Conservation (phyloP, 2,329 filamentous ascomycete genomes). For the Neofusicoccum sp. region DNA sequence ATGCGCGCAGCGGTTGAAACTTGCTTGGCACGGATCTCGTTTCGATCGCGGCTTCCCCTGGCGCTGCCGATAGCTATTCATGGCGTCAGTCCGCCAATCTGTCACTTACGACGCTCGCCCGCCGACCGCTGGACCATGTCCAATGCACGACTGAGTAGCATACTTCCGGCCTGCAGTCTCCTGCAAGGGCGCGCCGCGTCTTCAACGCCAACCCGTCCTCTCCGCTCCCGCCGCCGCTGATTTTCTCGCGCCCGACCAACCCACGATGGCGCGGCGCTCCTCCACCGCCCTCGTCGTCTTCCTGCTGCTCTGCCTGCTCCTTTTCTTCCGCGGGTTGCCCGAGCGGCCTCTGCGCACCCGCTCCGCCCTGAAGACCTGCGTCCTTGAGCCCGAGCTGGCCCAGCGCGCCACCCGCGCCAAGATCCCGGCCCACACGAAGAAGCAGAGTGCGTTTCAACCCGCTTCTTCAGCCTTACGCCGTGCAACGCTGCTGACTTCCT, state of each 20-base stretch:
- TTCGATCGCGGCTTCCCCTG: conserved; percentile 14
- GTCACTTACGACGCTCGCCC: background rate
- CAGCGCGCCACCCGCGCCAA: conserved; percentile 18
- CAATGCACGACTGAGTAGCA: conserved; percentile 7
- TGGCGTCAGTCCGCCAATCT: conserved; percentile 14
- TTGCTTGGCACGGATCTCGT: conserved; percentile 4
- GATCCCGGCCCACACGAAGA: conserved; percentile 1
- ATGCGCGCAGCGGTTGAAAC: background rate
- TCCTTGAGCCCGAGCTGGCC: conserved; percentile 12
- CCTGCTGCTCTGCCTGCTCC: conserved; percentile 5
- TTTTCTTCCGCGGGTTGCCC: conserved; percentile 8
- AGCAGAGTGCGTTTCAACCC: conserved; percentile 13
- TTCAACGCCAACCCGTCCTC: background rate
- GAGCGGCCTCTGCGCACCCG: background rate
- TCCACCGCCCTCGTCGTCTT: conserved; percentile 1
- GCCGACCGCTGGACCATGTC: background rate
- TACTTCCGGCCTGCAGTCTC: background rate
- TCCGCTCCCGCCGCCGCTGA: background rate
- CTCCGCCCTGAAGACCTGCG: conserved; percentile 4
- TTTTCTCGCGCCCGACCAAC: background rate
- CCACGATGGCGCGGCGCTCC: conserved; percentile 20
- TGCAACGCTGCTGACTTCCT: background rate
- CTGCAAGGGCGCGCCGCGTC: conserved; percentile 17
- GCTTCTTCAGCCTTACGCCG: background rate
- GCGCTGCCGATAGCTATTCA: conserved; percentile 9